Base-by-base conservation (phyloP, 352 stramenopile genomes). In the Globisporangium echinulatum region DNA sequence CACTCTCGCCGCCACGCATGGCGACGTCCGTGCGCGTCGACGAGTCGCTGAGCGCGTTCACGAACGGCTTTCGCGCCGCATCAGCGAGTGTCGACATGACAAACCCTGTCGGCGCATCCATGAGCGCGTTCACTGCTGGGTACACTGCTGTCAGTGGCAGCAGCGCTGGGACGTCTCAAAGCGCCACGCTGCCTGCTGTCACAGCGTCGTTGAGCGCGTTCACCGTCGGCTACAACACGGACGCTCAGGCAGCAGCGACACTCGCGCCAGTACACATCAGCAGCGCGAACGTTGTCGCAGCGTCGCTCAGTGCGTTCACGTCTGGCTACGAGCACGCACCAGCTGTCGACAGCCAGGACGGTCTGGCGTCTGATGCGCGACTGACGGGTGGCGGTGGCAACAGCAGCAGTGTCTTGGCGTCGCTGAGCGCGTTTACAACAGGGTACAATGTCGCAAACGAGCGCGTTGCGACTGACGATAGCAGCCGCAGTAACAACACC, bases 31-130 rank as follows among this genome's bases (percentile, higher is more conserved):
- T 48, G 38, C 48, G 38, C 42, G 69, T 76, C 4, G 63, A 68
- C 42, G 61, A 56, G 5, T 86, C 76, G 4, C 53, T 80, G 37
- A 84, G 70, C 14, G 56, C 62, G 10, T 84, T 80, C 53, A 84
- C 63, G 0, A 50, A 56, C 6, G 75, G 72, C 1, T 80, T 75
- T 36, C 54, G 58, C 25, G 46, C 37, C 33, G 42, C 46, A 40
- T 51, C 6, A 36, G 42, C 59, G 14, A 57, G 54, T 17, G 54
- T 71, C 8, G 68, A 77, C n/a, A 42, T 65, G 19, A 42, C 54
- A 7, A 13, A 48, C 5, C 38, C 17, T n/a, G 63, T 75, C 6
- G 63, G 62, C 37, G 61, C 44, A 1, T 86, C 76, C 4, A 61
- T 84, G 36, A 82, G 74, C 43, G 50, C 62, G 36, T 82, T 84